Evolutionary conservation across 192 early-diverging fungal species (phyloP), one percentile per base, ranked within the genome.

Genomic region (Rhizoclosmatium globosum): DNA sequence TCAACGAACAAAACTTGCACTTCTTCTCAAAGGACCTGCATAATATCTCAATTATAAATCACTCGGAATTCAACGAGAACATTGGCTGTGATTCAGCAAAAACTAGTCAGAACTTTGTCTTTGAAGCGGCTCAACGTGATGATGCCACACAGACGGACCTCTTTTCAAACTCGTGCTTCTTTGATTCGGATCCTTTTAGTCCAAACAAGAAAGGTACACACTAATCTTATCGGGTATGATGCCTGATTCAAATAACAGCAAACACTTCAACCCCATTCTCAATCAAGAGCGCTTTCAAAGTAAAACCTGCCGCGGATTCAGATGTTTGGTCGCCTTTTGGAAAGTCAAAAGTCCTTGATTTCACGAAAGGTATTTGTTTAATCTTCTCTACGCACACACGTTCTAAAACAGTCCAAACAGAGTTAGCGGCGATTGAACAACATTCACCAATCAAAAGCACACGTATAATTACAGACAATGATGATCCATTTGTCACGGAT

Each of bases 201-300:
- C 50, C 50, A 53, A 4, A 62, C 21, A 4, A 39, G 23, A 39
- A 62, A 39, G 60, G 38, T 62, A n/a, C 19, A 0, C 7, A 62
- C 1, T 62, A 21, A 21, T 62, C 7, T 62, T 62, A 19, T 62
- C 21, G 60, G 9, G 60, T 21, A 7, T 62, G 23, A 62, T 62
- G 65, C 9, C 13, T 38, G 9, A 38, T 6, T 38, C 39, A 44
- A 68, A 21, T 7, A 45, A 17, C 65, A 68, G 43, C 42, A 17
- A 46, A 71, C 39, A 39, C 11, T 9, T 71, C 69, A 23, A 56
- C 69, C 21, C 69, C 69, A 6, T 71, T 71, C 39, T 71, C 53
- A 9, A 17, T 71, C n/a, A 71, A 71, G 38, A 56, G 48, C 17
- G 47, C 47, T 38, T 71, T 71, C 50, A 71, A 71, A 56, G 17